These are phyloP conservation scores for Bombardia bombarda DNA, from an alignment of 495 filamentous ascomycete species.

Conservation along the genomic window DNA sequence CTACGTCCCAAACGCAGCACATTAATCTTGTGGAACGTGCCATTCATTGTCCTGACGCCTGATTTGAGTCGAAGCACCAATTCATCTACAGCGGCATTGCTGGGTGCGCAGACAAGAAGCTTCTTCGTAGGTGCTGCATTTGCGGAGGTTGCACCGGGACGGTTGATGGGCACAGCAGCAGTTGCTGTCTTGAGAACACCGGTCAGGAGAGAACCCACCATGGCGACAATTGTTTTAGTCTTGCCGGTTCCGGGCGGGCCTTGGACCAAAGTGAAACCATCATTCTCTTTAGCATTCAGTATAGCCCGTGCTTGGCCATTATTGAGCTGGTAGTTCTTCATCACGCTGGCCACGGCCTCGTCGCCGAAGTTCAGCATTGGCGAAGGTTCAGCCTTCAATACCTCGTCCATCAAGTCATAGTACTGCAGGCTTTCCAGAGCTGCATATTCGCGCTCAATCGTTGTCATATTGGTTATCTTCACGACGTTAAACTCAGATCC, in stretches of 20 bases:
- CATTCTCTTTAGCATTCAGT: slow-evolving; percentile 83
- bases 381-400: slow-evolving; percentile 80
- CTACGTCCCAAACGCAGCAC: slow-evolving; percentile 87
- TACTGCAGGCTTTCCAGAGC: slow-evolving; percentile 84
- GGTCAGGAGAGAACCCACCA: slow-evolving; percentile 81
- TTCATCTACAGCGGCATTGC: slow-evolving; percentile 96
- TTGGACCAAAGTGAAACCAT: slow-evolving; percentile 93
- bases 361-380: slow-evolving; percentile 73
- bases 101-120: slow-evolving; percentile 88
- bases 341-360: slow-evolving; percentile 55
- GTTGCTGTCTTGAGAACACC: slow-evolving; percentile 41
- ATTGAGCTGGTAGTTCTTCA: slow-evolving; percentile 75
- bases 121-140: slow-evolving; percentile 53
- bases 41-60: slow-evolving; percentile 72
- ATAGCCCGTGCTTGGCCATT: slow-evolving; percentile 87
- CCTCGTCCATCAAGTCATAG: slow-evolving; percentile 90
- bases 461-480: slow-evolving; percentile 80
- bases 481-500: slow-evolving; percentile 61
- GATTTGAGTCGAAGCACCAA: slow-evolving; percentile 86
- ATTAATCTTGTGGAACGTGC: slow-evolving; percentile 61
- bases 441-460: slow-evolving; percentile 91
- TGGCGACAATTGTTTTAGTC: slow-evolving; percentile 95
- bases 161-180: slow-evolving; percentile 38
- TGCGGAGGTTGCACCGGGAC: slow-evolving; percentile 34
- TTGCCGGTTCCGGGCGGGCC: slow-evolving; percentile 96